Conservation (phyloP, 805 yeast genomes). For the Ogataea siamensis region DNA sequence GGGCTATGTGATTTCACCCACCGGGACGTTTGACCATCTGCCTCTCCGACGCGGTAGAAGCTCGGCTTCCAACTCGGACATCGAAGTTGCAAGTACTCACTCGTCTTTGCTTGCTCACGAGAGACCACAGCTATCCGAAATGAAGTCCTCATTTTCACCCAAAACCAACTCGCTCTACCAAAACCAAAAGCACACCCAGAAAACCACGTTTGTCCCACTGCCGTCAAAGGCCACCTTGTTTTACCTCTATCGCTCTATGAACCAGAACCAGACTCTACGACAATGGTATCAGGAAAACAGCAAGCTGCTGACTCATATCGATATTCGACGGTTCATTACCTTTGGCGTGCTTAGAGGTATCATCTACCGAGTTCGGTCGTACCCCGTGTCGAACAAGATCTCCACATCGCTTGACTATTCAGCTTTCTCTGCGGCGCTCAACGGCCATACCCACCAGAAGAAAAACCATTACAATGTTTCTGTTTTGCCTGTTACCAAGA, state of each 20-base stretch:
- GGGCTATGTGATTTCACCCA: slow-evolving; percentile 61
- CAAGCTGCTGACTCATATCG: slow-evolving; percentile 60
- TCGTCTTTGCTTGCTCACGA: slow-evolving; percentile 15
- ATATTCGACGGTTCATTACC: slow-evolving; percentile 77
- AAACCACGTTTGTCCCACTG: slow-evolving; percentile 29
- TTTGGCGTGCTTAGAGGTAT: slow-evolving; percentile 84
- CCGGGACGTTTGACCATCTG: slow-evolving; percentile 34
- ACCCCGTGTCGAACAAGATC: slow-evolving; percentile 55
- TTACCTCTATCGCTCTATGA: slow-evolving; percentile 70
- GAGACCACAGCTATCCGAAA: slow-evolving; percentile 7
- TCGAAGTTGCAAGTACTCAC: slow-evolving; percentile 22
- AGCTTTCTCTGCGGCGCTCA: slow-evolving; percentile 10
- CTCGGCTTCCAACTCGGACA: slow-evolving; percentile 28
- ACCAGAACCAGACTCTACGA: slow-evolving; percentile 71
- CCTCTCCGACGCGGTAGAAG: slow-evolving; percentile 34
- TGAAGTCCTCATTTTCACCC: slow-evolving; percentile 16
- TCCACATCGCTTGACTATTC: slow-evolving; percentile 37
- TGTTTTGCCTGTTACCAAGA: slow-evolving; percentile 20
- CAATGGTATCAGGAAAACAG: slow-evolving; percentile 79
- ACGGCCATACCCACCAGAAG: slow-evolving; percentile 5
- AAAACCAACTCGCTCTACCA: slow-evolving; percentile 10
- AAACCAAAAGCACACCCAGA: slow-evolving; percentile 4
- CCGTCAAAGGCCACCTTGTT: slow-evolving; percentile 70
- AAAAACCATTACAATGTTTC: slow-evolving; percentile 20
- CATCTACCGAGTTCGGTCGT: slow-evolving; percentile 76